Base-by-base conservation (phyloP, 768 basidiomycete genomes). In the Pleurotus tuoliensis region DNA sequence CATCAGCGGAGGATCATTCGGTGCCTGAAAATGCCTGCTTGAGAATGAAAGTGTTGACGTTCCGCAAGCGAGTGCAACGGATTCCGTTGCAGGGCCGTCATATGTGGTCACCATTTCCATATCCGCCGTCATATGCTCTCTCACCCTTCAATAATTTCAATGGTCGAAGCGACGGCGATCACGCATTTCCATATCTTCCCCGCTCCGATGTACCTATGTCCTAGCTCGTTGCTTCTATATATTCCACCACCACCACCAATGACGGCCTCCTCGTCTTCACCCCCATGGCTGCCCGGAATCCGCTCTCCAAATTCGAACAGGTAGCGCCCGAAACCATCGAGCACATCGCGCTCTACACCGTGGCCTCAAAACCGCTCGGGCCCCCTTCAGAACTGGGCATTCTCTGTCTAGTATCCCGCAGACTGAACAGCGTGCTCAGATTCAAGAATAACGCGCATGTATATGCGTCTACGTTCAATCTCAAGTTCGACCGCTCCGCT, bases 401-500 rank as follows among this genome's bases (percentile, higher is more conserved):
- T 15, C 66, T 83, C 11, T 64, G 72, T 45, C 71, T 75, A 55
- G 69, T 76, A 30, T 80, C 70, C 47, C 69, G 67, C 30, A 57
- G 63, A 4, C 43, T 82, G 45, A 56, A 79, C 57, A 34, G 67
- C 46, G 68, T 69, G 1, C 63, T 81, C 24, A 72, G 68, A 12
- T 63, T 71, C 39, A 51, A 63, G 59, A 66, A 68, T 58, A 77
- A 78, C 57, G 58, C 66, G 30, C 65, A 64, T 38, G 67, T 80
- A 18, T 79, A 76, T 56, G 77, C 77, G 13, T 64, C 67, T 53
- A 73, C 80, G 39, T 82, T 79, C 60, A 66, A 66, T 11, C 62
- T 63, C 62, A 80, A 79, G 58, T 82, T 82, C 48, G 79, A 82
- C 48, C 63, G 43, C 37, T 55, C 40, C 9, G 80, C 80, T 12